phyloP scores from a whole-genome alignment of 2,329 filamentous ascomycete genomes.

The Bipolaris sorokiniana region DNA sequence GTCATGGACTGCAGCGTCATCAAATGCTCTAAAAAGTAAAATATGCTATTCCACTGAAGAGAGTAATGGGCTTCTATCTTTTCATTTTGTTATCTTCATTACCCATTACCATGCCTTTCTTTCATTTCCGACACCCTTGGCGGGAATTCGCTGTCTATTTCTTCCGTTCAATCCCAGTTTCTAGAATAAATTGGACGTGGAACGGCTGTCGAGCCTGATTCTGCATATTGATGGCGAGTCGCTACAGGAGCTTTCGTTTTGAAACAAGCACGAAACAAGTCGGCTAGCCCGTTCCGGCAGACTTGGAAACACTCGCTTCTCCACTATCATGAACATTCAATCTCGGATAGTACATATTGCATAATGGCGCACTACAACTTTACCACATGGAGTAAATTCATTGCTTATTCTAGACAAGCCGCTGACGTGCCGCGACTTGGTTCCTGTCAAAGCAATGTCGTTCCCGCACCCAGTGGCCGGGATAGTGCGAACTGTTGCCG shows the following conservation, averaged over 20 bases:
- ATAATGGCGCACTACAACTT: constrained; percentile 19
- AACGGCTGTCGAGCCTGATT: neutral
- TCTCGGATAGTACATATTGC: constrained; percentile 28
- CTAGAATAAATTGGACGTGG: neutral
- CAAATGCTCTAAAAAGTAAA: constrained; percentile 2
- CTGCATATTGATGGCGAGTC: constrained; percentile 11
- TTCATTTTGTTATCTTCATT: neutral
- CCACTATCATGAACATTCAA: constrained; percentile 27
- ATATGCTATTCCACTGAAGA: neutral
- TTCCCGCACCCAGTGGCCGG: constrained; percentile 11
- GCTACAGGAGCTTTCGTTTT: constrained; percentile 26
- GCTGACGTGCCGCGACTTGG: constrained; percentile 15
- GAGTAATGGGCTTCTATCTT: neutral
- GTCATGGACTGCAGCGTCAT: constrained; percentile 15
- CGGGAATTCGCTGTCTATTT: neutral
- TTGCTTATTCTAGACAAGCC: constrained; percentile 23
- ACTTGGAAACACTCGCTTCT: constrained; percentile 32
- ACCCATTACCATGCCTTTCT: neutral
- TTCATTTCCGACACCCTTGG: neutral
- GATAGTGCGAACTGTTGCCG: constrained; percentile 24
- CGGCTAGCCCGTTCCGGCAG: constrained; percentile 24
- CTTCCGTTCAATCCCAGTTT: neutral
- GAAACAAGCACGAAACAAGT: constrained; percentile 25
- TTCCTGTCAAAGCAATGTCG: constrained; percentile 18
- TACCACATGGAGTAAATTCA: constrained; percentile 12